phyloP scores from a whole-genome alignment of 2,329 filamentous ascomycete species.

The Fonsecaea erecta region DNA sequence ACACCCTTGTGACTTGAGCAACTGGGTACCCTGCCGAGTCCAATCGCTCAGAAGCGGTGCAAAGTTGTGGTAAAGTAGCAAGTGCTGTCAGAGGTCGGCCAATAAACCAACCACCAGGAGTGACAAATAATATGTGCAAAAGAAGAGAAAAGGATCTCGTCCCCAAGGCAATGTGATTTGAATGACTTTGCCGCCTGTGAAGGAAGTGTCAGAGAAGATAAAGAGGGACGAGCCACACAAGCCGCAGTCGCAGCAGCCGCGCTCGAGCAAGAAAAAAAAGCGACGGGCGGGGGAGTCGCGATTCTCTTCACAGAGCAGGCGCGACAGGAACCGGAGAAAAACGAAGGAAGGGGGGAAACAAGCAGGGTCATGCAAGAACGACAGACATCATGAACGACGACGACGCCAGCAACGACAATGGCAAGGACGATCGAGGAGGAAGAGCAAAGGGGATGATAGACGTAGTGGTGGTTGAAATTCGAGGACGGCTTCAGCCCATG shows the following conservation, averaged over 20 bases:
- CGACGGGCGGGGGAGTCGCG: slow-evolving; percentile 15
- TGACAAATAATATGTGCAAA: slow-evolving; percentile 24
- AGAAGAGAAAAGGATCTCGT: slow-evolving; percentile 17
- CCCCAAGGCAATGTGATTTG: slow-evolving; percentile 12
- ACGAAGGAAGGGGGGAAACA: slow-evolving; percentile 11
- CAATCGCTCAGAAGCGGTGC: neutral
- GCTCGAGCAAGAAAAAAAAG: neutral
- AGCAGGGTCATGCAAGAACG: slow-evolving; percentile 20
- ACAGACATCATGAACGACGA: slow-evolving; percentile 12
- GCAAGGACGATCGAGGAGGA: neutral
- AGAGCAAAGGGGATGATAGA: too few species aligned
- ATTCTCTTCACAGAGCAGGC: slow-evolving; percentile 14
- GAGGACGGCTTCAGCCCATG: neutral
- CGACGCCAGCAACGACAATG: slow-evolving; percentile 7
- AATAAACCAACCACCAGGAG: slow-evolving; percentile 12
- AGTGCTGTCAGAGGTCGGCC: neutral
- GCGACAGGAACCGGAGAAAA: slow-evolving; percentile 9
- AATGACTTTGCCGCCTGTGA: slow-evolving; percentile 7
- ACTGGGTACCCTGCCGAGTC: neutral
- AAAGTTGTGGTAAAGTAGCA: neutral
- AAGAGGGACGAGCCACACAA: slow-evolving; percentile 13
- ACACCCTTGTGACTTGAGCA: slow-evolving; percentile 8
- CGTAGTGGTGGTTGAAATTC: slow-evolving; percentile 8
- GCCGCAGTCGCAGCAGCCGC: neutral
- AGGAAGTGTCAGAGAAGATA: slow-evolving; percentile 15